A percentile compares a stretch with the other conserved stretches of the same genome.
Conservation (phyloP, 2,329 filamentous ascomycete species). For the Sporothrix luriei region DNA sequence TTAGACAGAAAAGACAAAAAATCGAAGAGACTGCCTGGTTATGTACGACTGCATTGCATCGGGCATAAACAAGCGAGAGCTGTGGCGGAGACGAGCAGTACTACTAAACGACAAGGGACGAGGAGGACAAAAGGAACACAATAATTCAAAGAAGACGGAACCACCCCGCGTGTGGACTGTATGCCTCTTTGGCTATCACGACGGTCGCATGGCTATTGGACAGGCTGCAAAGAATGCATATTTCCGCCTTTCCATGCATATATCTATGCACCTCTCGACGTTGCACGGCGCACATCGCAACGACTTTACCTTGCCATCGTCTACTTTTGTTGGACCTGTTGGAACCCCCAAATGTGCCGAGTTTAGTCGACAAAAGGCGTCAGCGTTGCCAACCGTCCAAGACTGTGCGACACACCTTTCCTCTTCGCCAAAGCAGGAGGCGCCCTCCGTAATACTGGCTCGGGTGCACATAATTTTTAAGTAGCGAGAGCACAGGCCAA, state of each 20-base stretch:
- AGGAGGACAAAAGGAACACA: background rate
- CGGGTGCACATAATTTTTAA: background rate
- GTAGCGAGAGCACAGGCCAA: conserved; percentile 14
- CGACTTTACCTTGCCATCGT: background rate
- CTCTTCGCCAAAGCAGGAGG: background rate
- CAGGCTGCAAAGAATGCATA: no score
- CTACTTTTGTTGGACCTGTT: background rate
- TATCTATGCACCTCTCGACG: background rate
- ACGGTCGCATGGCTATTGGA: background rate
- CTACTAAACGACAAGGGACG: no score
- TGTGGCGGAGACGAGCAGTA: background rate
- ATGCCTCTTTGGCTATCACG: conserved; percentile 11
- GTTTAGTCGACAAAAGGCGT: background rate
- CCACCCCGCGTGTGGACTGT: conserved; percentile 3
- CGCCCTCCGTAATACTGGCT: background rate
- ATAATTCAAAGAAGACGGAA: background rate
- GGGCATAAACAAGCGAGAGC: conserved; percentile 19
- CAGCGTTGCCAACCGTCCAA: background rate
- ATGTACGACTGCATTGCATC: background rate
- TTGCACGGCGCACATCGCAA: no score
- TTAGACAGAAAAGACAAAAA: background rate
- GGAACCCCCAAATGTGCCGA: background rate
- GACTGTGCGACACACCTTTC: background rate
- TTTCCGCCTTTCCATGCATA: background rate
- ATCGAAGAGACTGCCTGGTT: background rate